Conservation (phyloP, 495 filamentous ascomycete species). For the Niebla homalea region DNA sequence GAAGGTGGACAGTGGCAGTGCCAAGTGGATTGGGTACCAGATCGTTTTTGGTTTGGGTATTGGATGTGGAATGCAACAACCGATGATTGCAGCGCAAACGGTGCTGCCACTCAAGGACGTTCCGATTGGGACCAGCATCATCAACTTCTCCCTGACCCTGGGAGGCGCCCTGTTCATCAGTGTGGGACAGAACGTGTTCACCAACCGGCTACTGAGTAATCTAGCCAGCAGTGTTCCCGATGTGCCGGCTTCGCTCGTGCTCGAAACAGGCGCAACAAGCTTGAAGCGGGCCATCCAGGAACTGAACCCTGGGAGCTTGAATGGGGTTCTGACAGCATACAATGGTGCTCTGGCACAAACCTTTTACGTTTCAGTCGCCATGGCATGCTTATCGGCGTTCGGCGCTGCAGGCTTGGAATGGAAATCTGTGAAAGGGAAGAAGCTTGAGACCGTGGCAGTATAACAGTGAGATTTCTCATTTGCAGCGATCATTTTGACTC, state of each 20-base stretch:
- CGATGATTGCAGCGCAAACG: constrained; percentile 56
- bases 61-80: constrained; percentile 55
- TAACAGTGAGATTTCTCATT: constrained; percentile 14
- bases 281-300: constrained; percentile 28
- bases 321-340: constrained; percentile 51
- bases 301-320: constrained; percentile 33
- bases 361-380: constrained; percentile 56
- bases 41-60: constrained; percentile 55
- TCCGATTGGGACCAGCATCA: constrained; percentile 49
- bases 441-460: constrained; percentile 48
- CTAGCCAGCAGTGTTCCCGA: constrained; percentile 37
- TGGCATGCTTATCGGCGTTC: constrained; percentile 46
- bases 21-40: constrained; percentile 69
- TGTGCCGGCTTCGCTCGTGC: constrained; percentile 34
- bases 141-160: constrained; percentile 60
- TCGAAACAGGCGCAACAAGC: constrained; percentile 54
- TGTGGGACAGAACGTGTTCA: constrained; percentile 67
- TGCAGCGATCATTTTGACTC: too few species aligned
- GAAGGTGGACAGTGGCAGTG: constrained; percentile 34
- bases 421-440: constrained; percentile 76
- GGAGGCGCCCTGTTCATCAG: constrained; percentile 63
- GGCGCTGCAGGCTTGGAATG: constrained; percentile 55
- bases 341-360: constrained; percentile 53
- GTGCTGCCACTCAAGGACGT: constrained; percentile 48
- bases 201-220: constrained; percentile 50